Conservation (phyloP, 495 filamentous ascomycete species). For the Penicillium ucsense region DNA sequence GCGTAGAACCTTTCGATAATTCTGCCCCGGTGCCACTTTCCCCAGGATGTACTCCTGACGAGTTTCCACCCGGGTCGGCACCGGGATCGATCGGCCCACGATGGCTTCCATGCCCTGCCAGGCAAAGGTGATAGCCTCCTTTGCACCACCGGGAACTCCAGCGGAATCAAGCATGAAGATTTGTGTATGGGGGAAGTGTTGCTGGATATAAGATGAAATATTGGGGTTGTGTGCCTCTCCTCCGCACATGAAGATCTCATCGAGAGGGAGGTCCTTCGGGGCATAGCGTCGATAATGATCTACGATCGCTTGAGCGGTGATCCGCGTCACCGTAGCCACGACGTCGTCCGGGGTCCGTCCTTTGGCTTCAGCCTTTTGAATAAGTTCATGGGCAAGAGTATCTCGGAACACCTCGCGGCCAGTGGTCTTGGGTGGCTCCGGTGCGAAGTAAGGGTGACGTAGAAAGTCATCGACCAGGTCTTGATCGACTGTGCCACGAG, state of each 20-base stretch:
- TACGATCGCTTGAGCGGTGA: conserved; percentile 47
- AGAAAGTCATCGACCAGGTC: conserved; percentile 45
- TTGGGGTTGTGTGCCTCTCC: conserved; percentile 50
- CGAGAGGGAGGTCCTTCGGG: conserved; percentile 36
- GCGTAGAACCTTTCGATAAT: conserved; percentile 42
- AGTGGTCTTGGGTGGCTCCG: conserved; percentile 47
- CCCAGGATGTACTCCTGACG: conserved; percentile 38
- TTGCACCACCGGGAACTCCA: conserved; percentile 42
- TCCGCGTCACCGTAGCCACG: conserved; percentile 46
- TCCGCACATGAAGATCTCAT: conserved; percentile 51
- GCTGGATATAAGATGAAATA: conserved; percentile 41
- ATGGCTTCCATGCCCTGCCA: conserved; percentile 48
- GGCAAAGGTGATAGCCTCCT: conserved; percentile 50
- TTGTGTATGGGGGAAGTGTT: conserved; percentile 34
- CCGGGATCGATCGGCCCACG: conserved; percentile 41
- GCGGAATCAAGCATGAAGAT: conserved; percentile 47
- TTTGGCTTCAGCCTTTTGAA: conserved; percentile 31
- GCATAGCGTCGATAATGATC: conserved; percentile 45
- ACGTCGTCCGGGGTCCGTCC: conserved; percentile 38
- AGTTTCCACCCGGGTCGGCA: conserved; percentile 43
- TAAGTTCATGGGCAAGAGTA: conserved; percentile 38
- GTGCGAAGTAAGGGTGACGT: conserved; percentile 35
- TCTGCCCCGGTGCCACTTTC: conserved; percentile 44
- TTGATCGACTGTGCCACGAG: conserved; percentile 41
- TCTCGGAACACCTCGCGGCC: conserved; percentile 51